phyloP scores from a whole-genome alignment of 768 basidiomycete species.

The Termitomyces sp. region DNA sequence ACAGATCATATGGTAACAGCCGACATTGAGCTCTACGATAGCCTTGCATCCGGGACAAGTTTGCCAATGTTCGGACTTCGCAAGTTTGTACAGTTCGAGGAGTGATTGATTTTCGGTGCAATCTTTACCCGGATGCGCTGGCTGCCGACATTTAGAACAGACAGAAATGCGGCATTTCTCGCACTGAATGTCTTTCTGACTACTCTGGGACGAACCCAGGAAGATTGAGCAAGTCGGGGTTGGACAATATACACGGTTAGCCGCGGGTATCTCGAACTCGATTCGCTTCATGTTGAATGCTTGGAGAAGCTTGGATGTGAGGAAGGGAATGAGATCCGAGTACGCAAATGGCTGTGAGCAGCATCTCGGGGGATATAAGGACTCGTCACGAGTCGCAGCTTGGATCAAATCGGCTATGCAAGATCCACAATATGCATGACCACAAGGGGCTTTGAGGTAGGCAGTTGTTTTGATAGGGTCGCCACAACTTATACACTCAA shows the following conservation, averaged over 20 bases:
- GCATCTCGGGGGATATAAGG: slow-evolving; percentile 37
- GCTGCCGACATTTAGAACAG: slow-evolving; percentile 48
- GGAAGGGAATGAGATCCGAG: slow-evolving; percentile 9
- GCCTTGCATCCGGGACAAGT: slow-evolving; percentile 57
- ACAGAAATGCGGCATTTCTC: slow-evolving; percentile 32
- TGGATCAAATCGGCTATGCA: slow-evolving; percentile 31
- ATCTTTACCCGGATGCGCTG: slow-evolving; percentile 31
- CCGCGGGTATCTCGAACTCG: slow-evolving; percentile 14
- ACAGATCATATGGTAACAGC: slow-evolving; percentile 68
- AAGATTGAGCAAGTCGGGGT: slow-evolving; percentile 38
- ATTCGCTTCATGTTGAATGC: slow-evolving; percentile 7
- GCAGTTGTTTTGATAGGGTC: slow-evolving; percentile 3
- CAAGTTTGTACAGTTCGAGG: slow-evolving; percentile 41
- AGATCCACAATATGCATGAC: slow-evolving; percentile 30
- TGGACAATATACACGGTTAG: slow-evolving; percentile 20
- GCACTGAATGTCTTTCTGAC: slow-evolving; percentile 27
- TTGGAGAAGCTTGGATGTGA: not conserved
- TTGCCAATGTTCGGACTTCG: slow-evolving; percentile 47
- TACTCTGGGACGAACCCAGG: slow-evolving; percentile 27
- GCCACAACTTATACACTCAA: slow-evolving; percentile 14
- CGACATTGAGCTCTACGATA: slow-evolving; percentile 51
- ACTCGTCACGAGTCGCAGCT: slow-evolving; percentile 34
- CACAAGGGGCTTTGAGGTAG: slow-evolving; percentile 28
- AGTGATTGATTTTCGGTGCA: slow-evolving; percentile 42
- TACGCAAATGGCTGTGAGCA: slow-evolving; percentile 27